Percentiles rank a stretch among this genome's conserved stretches.
Evolutionary conservation across 2,329 filamentous ascomycete genomes (phyloP).

Genomic region (Leptographium wingfieldii): DNA sequence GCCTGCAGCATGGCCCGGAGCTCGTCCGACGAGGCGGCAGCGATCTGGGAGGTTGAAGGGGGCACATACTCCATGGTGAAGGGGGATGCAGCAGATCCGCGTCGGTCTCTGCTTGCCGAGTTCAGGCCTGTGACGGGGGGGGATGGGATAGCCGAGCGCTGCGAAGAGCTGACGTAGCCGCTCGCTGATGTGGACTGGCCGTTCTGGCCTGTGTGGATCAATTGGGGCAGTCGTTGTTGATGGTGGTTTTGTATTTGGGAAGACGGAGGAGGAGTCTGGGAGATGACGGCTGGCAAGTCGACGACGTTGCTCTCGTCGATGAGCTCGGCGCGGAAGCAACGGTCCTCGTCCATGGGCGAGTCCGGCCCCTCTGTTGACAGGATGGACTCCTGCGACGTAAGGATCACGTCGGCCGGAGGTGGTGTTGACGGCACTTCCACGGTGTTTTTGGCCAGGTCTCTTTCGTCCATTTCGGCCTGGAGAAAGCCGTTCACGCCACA

Average conservation of each 20-base stretch:
- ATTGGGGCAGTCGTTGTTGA: background rate
- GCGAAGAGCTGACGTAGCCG: conserved; percentile 24
- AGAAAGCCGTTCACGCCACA: background rate
- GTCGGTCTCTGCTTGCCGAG: conserved; percentile 14
- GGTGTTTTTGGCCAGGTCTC: conserved; percentile 9
- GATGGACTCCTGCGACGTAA: conserved; percentile 40
- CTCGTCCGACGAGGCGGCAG: conserved; percentile 40
- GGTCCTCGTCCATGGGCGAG: conserved; percentile 36
- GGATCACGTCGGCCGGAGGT: conserved; percentile 16
- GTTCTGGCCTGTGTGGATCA: background rate
- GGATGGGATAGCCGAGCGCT: conserved; percentile 37
- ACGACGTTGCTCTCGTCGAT: conserved; percentile 32
- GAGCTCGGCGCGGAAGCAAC: conserved; percentile 37
- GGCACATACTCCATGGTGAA: conserved; percentile 28
- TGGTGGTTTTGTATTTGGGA: conserved; percentile 29
- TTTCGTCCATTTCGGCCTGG: conserved; percentile 1
- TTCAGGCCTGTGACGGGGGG: conserved; percentile 37
- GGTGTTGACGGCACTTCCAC: conserved; percentile 23
- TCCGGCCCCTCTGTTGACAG: conserved; percentile 43
- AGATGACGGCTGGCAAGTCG: conserved; percentile 33
- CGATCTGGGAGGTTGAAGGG: conserved; percentile 36
- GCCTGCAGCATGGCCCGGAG: conserved; percentile 43
- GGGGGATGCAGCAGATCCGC: conserved; percentile 1
- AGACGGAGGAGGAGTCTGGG: conserved; percentile 44
- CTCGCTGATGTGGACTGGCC: background rate